Evolutionary conservation across 1,284 basidiomycete genomes (phyloP).

Genomic region (Ustilago lituana): DNA sequence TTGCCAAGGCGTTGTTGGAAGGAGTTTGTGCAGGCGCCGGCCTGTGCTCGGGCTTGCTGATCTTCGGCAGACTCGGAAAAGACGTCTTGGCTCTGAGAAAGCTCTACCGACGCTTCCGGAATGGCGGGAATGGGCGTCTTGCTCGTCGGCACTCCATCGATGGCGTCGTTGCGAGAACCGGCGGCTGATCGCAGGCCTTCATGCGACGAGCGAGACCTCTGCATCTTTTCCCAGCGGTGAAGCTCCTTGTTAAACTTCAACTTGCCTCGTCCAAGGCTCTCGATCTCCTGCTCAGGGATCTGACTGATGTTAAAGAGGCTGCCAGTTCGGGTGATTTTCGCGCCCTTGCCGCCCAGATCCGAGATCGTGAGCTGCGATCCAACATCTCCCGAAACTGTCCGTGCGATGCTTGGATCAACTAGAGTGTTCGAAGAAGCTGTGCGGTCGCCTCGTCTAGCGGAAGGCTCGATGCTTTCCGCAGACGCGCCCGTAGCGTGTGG

Average conservation of each 20-base stretch:
- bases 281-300: conserved; percentile 47
- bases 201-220: conserved; percentile 25
- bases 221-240: conserved; percentile 49
- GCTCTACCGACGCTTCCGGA: conserved; percentile 42
- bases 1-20: conserved; percentile 40
- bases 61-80: conserved; percentile 40
- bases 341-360: conserved; percentile 46
- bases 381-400: conserved; percentile 32
- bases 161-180: conserved; percentile 29
- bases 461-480: background rate
- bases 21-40: conserved; percentile 25
- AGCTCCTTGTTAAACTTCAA: conserved; percentile 48
- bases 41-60: conserved; percentile 28
- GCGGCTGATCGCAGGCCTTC: conserved; percentile 39
- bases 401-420: conserved; percentile 34
- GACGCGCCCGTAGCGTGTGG: background rate
- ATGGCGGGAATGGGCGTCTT: conserved; percentile 36
- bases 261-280: conserved; percentile 47
- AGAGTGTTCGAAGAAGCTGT: conserved; percentile 48
- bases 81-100: conserved; percentile 33
- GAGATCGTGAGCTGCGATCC: conserved; percentile 36
- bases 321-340: conserved; percentile 42
- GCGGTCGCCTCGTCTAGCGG: conserved; percentile 29
- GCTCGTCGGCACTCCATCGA: conserved; percentile 16
- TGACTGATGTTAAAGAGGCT: conserved; percentile 56